Conservation (phyloP, 768 basidiomycete species). For the Pleurotus ostreatus region DNA sequence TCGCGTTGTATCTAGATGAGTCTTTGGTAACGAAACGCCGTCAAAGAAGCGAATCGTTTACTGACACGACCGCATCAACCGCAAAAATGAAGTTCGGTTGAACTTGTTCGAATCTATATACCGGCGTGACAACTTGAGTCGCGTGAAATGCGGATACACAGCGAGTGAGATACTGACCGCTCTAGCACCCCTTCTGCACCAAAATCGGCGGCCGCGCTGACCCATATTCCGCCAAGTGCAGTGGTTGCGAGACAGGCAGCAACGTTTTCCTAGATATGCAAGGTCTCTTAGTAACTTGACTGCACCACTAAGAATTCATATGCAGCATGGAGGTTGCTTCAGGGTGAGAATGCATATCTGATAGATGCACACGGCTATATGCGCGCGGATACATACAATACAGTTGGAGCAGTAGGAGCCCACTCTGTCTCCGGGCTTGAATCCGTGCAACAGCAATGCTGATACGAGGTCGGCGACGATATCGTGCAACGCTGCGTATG, state of each 20-base stretch:
- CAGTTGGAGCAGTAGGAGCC: conserved; percentile 79
- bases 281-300: not conserved
- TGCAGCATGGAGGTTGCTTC: not conserved
- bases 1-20: conserved; percentile 58
- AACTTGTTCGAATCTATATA: conserved; percentile 68
- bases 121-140: conserved; percentile 3
- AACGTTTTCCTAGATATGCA: conserved; percentile 53
- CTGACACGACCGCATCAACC: conserved; percentile 68
- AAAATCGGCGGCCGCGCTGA: conserved; percentile 79
- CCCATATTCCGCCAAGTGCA: conserved; percentile 67
- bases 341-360: not conserved
- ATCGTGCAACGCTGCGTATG: conserved; percentile 56
- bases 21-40: conserved; percentile 12
- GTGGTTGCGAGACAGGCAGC: conserved; percentile 63
- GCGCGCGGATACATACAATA: conserved; percentile 46
- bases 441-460: conserved; percentile 45
- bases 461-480: conserved; percentile 56
- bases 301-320: conserved; percentile 4
- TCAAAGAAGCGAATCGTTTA: conserved; percentile 8
- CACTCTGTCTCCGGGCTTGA: conserved; percentile 66
- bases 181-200: conserved; percentile 76
- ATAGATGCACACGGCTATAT: conserved; percentile 5
- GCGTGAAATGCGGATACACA: not conserved
- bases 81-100: conserved; percentile 69
- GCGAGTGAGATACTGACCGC: conserved; percentile 35